A percentile compares a stretch with the other conserved stretches of the same genome.
Evolutionary conservation across 305 asterid genomes (phyloP).

Genomic region (Lippia alba): DNA sequence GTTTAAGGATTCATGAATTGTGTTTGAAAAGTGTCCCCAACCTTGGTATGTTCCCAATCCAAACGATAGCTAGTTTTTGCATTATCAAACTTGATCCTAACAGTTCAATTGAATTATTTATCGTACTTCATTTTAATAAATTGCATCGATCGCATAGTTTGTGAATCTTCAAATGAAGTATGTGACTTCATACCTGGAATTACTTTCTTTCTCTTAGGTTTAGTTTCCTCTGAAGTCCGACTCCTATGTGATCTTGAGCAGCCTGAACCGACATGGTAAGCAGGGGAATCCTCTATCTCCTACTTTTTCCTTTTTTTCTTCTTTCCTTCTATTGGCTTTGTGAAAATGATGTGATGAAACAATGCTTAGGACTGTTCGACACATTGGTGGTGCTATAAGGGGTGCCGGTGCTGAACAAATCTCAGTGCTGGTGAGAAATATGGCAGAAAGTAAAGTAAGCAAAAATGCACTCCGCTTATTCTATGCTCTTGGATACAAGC

Average conservation of each 20-base stretch:
- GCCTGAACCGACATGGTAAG: slow-evolving; percentile 94
- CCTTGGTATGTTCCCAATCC: slow-evolving; percentile 53
- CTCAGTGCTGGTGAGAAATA: slow-evolving; percentile 81
- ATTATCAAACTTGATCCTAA: not conserved
- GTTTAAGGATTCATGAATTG: slow-evolving; percentile 78
- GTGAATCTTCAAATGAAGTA: not conserved
- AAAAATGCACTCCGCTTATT: slow-evolving; percentile 79
- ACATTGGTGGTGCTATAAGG: slow-evolving; percentile 92
- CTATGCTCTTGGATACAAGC: slow-evolving; percentile 81
- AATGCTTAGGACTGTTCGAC: slow-evolving; percentile 78
- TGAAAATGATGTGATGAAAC: slow-evolving; percentile 19
- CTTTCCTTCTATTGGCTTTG: slow-evolving; percentile 16
- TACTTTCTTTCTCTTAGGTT: slow-evolving; percentile 50
- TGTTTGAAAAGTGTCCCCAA: slow-evolving; percentile 84
- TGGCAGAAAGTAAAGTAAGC: slow-evolving; percentile 87
- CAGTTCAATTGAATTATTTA: not conserved
- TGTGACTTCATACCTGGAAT: not conserved
- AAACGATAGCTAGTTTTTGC: slow-evolving; percentile 1
- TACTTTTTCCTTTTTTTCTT: not conserved
- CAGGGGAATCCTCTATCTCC: not conserved
- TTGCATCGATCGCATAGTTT: not conserved
- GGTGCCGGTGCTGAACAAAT: slow-evolving; percentile 94
- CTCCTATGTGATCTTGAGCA: slow-evolving; percentile 92
- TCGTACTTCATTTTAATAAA: not conserved
- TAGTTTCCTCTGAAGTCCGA: slow-evolving; percentile 82